Evolutionary conservation across 2,329 filamentous ascomycete genomes (phyloP).

Genomic region (Cryphonectria japonica): DNA sequence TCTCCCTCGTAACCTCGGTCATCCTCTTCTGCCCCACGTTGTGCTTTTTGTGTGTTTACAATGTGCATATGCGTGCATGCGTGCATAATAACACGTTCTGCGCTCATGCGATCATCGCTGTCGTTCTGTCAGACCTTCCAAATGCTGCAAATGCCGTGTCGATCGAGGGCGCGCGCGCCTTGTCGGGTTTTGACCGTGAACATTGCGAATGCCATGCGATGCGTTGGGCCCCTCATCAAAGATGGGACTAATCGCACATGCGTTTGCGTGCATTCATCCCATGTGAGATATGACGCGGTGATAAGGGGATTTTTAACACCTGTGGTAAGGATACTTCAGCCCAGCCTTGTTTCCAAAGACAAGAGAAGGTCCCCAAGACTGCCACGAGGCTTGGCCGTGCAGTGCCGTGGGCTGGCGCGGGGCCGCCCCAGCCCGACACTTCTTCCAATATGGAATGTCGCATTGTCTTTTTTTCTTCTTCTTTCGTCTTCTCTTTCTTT

Average conservation of each 20-base stretch:
- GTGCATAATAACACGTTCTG: background rate
- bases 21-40: background rate
- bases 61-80: background rate
- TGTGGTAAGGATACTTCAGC: background rate
- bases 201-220: background rate
- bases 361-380: background rate
- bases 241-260: background rate
- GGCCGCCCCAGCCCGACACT: background rate
- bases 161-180: background rate
- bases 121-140: constrained; percentile 3
- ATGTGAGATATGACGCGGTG: constrained; percentile 4
- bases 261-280: background rate
- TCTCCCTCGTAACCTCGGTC: background rate
- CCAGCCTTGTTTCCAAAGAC: background rate
- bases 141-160: constrained; percentile 8
- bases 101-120: background rate
- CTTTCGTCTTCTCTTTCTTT: no score
- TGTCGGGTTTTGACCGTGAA: background rate
- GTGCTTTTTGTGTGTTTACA: background rate
- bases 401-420: background rate
- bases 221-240: background rate
- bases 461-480: background rate
- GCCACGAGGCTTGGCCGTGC: constrained; percentile 6
- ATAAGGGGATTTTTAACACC: background rate
- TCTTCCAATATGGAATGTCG: constrained; percentile 4